Evolutionary conservation across 192 early-diverging fungal genomes (phyloP).

Genomic region (Backusella psychrophila): DNA sequence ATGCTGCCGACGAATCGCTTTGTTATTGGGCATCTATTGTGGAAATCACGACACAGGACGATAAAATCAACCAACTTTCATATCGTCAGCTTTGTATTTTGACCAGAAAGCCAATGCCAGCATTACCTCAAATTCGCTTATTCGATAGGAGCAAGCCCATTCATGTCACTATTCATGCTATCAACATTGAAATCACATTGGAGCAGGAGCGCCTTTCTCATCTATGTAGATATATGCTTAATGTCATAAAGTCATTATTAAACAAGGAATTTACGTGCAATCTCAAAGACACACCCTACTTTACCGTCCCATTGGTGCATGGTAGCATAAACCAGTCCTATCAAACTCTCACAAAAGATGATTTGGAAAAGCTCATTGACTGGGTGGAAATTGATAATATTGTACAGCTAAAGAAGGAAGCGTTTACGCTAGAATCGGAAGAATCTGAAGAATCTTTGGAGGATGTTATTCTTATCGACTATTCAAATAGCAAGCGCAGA

Average conservation of each 20-base stretch:
- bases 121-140: conserved; percentile 23
- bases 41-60: background rate
- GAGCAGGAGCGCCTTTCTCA: conserved; percentile 31
- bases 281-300: conserved; percentile 45
- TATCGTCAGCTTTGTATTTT: conserved; percentile 45
- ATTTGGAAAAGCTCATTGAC: conserved; percentile 31
- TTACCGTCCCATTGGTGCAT: conserved; percentile 50
- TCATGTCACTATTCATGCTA: conserved; percentile 12
- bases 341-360: conserved; percentile 34
- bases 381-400: conserved; percentile 42
- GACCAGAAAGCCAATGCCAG: conserved; percentile 38
- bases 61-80: conserved; percentile 14
- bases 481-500: conserved; percentile 33
- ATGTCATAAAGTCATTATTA: conserved; percentile 44
- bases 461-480: conserved; percentile 38
- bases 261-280: conserved; percentile 48
- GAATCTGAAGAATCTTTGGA: background rate
- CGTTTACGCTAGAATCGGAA: conserved; percentile 9
- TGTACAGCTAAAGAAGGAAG: background rate
- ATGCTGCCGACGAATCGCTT: background rate
- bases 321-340: conserved; percentile 5
- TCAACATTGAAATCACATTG: conserved; percentile 21
- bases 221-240: conserved; percentile 50
- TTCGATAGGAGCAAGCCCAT: conserved; percentile 20
- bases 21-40: conserved; percentile 33